A percentile compares a stretch with the other conserved stretches of the same genome.
Conservation (phyloP, 495 filamentous ascomycete genomes). For the Parachaetomium inaequale region DNA sequence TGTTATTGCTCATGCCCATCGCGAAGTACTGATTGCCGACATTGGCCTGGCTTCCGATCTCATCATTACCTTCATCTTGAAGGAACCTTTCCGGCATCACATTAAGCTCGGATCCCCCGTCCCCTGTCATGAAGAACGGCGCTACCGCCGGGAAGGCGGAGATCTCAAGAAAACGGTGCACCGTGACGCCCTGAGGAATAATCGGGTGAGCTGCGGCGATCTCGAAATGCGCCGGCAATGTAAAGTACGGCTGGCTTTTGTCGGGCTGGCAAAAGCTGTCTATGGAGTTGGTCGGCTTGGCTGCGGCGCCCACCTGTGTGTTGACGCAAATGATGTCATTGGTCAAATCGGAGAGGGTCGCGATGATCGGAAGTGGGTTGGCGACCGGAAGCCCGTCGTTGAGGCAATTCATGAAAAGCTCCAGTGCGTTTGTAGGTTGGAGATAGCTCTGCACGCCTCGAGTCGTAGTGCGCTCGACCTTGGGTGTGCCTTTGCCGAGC, state of each 20-base stretch:
- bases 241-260: conserved; percentile 5
- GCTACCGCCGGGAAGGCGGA: neutral
- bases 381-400: conserved; percentile 23
- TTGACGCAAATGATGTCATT: conserved; percentile 30
- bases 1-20: conserved; percentile 2
- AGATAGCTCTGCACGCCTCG: conserved; percentile 9
- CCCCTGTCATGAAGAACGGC: neutral
- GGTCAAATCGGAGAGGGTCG: conserved; percentile 22
- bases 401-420: conserved; percentile 25
- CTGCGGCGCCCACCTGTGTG: conserved; percentile 2
- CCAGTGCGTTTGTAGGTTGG: conserved; percentile 28
- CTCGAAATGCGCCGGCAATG: conserved; percentile 17
- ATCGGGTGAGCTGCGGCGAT: conserved; percentile 6
- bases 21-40: neutral
- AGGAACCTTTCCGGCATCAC: conserved; percentile 12
- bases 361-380: conserved; percentile 22
- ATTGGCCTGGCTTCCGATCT: neutral
- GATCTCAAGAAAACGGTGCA: neutral
- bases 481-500: conserved; percentile 20
- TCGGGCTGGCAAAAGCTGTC: conserved; percentile 9
- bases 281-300: conserved; percentile 5
- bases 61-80: neutral
- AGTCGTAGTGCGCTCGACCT: conserved; percentile 17
- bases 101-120: conserved; percentile 12
- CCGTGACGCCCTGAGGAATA: conserved; percentile 14